A percentile compares a stretch with the other conserved stretches of the same genome.
Conservation (phyloP, 768 basidiomycete species). For the Neoboletus magnificus region DNA sequence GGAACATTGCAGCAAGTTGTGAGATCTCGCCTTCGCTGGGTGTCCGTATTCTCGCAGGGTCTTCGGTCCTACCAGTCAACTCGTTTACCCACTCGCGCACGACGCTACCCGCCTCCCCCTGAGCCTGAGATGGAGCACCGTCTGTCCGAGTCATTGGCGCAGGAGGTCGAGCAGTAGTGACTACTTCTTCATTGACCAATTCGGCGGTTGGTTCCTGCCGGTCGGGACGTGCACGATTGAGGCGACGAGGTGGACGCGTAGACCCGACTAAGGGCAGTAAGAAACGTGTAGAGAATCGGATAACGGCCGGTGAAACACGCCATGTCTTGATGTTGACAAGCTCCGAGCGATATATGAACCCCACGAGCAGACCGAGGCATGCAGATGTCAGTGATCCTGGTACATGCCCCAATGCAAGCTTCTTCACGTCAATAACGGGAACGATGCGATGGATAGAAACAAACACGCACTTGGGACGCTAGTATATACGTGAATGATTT, state of each 20-base stretch:
- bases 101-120: constrained; percentile 39
- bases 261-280: constrained; percentile 68
- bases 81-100: constrained; percentile 80
- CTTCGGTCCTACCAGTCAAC: constrained; percentile 61
- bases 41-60: constrained; percentile 58
- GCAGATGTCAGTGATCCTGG: constrained; percentile 66
- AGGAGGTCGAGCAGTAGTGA: constrained; percentile 56
- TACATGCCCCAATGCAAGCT: constrained; percentile 68
- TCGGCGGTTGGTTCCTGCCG: constrained; percentile 16
- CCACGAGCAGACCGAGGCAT: constrained; percentile 61
- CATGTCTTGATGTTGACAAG: constrained; percentile 75
- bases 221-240: constrained; percentile 75
- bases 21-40: constrained; percentile 75
- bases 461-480: constrained; percentile 58
- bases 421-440: constrained; percentile 4
- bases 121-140: constrained; percentile 17
- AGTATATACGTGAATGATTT: constrained; percentile 73
- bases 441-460: neutral
- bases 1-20: constrained; percentile 79
- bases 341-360: constrained; percentile 83
- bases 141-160: constrained; percentile 23
- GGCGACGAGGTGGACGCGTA: constrained; percentile 57
- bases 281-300: constrained; percentile 53
- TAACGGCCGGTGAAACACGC: constrained; percentile 61
- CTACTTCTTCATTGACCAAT: constrained; percentile 51